Conservation (phyloP, 768 basidiomycete genomes). For the Paxillus involutus region DNA sequence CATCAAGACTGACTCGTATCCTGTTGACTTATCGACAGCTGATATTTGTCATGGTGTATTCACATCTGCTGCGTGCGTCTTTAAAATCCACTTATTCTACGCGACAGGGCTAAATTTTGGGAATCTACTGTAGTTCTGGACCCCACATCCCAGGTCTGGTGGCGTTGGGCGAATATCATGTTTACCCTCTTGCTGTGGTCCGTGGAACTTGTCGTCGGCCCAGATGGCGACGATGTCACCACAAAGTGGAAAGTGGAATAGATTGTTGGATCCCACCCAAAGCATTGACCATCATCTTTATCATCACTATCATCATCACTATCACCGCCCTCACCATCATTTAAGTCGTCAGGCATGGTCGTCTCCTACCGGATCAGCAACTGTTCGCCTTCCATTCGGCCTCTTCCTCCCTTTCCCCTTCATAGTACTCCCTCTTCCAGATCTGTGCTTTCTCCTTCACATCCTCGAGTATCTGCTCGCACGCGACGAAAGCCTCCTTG, state of each 20-base stretch:
- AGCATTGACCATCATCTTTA: background rate
- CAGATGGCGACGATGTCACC: conserved; percentile 65
- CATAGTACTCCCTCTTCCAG: conserved; percentile 91
- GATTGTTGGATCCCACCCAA: conserved; percentile 7
- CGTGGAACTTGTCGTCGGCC: conserved; percentile 75
- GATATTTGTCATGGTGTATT: conserved; percentile 86
- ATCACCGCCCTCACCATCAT: background rate
- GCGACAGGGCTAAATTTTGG: background rate
- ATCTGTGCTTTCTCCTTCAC: conserved; percentile 84
- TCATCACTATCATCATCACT: background rate
- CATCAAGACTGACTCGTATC: conserved; percentile 71
- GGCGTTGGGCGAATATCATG: conserved; percentile 90
- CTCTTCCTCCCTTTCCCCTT: conserved; percentile 57
- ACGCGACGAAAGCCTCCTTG: conserved; percentile 75
- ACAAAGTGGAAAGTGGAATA: conserved; percentile 79
- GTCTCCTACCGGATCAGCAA: conserved; percentile 15
- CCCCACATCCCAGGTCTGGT: conserved; percentile 90
- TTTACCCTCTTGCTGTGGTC: conserved; percentile 84
- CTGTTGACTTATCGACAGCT: conserved; percentile 81
- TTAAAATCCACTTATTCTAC: background rate
- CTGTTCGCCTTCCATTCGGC: conserved; percentile 73
- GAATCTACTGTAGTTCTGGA: conserved; percentile 61
- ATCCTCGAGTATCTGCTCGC: conserved; percentile 82
- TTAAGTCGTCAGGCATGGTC: conserved; percentile 2
- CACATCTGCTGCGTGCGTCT: conserved; percentile 75